Conservation (phyloP, 257 asterid species). For the Solanum clarkiae region DNA sequence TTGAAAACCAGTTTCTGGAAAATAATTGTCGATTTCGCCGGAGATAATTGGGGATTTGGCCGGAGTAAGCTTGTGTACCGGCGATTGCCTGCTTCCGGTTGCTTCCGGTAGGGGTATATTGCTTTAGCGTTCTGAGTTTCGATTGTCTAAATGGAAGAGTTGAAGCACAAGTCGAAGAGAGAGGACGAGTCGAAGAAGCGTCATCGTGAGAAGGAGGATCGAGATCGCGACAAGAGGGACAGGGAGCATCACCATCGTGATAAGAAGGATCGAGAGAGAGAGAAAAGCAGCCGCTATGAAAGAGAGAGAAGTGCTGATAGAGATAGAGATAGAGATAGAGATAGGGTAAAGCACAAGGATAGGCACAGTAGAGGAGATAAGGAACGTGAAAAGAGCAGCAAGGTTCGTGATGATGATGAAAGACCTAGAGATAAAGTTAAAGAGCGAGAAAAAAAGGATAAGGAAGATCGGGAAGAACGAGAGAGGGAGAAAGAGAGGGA, state of each 20-base stretch:
- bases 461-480: not conserved
- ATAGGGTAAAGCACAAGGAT: not conserved
- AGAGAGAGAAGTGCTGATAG: conserved; percentile 10
- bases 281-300: conserved; percentile 1
- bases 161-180: conserved; percentile 1
- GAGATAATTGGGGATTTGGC: not conserved
- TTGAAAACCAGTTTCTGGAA: not conserved
- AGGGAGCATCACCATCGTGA: not conserved
- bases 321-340: conserved; percentile 3
- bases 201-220: conserved; percentile 12
- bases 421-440: not conserved
- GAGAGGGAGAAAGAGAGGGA: conserved; percentile 11
- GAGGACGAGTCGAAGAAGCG: conserved; percentile 11
- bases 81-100: not conserved
- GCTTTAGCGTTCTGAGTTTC: not conserved
- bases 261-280: conserved; percentile 4
- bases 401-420: not conserved
- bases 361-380: not conserved
- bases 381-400: not conserved
- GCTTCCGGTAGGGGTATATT: not conserved
- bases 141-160: conserved; percentile 4
- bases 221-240: conserved; percentile 9
- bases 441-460: conserved; percentile 1
- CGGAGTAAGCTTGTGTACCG: not conserved
- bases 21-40: not conserved